Evolutionary conservation across 169 alveolate species (phyloP).

Genomic region (Eimeria necatrix): DNA sequence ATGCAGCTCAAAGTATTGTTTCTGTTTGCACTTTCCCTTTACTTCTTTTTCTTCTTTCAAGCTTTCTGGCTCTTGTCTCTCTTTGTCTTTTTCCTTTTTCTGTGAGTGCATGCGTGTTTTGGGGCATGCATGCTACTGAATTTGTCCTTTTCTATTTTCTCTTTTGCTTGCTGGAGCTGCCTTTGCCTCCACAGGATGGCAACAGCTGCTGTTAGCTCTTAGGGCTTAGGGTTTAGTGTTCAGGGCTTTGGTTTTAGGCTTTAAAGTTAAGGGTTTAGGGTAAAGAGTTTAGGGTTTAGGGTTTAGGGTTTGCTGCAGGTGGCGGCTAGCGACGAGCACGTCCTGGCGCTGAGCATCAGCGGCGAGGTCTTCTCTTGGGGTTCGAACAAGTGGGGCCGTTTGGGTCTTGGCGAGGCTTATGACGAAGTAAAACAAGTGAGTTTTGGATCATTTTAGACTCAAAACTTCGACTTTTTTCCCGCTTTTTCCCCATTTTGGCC

Average conservation of each 20-base stretch:
- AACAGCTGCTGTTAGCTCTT: no score
- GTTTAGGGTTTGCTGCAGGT: conserved; percentile 78
- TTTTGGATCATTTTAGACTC: background rate
- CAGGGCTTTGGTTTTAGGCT: conserved; percentile 12
- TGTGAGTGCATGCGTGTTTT: no score
- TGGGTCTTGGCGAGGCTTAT: conserved; percentile 89
- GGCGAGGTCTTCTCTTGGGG: conserved; percentile 92
- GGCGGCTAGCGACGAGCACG: conserved; percentile 90
- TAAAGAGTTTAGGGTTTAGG: background rate
- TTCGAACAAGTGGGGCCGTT: conserved; percentile 87
- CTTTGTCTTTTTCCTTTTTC: no score
- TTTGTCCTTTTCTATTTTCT: no score
- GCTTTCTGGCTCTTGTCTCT: no score
- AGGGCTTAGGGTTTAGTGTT: background rate
- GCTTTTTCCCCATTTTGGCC: no score
- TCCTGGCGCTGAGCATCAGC: conserved; percentile 85
- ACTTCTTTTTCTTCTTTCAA: background rate
- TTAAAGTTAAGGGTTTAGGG: background rate
- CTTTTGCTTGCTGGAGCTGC: no score
- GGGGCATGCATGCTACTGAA: no score
- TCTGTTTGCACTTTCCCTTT: background rate
- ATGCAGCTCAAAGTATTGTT: background rate
- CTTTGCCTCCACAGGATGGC: no score
- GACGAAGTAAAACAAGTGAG: background rate
- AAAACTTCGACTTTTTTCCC: no score